Evolutionary conservation across 1,139 yeast genomes (phyloP).

Genomic region (Diutina catenulata): DNA sequence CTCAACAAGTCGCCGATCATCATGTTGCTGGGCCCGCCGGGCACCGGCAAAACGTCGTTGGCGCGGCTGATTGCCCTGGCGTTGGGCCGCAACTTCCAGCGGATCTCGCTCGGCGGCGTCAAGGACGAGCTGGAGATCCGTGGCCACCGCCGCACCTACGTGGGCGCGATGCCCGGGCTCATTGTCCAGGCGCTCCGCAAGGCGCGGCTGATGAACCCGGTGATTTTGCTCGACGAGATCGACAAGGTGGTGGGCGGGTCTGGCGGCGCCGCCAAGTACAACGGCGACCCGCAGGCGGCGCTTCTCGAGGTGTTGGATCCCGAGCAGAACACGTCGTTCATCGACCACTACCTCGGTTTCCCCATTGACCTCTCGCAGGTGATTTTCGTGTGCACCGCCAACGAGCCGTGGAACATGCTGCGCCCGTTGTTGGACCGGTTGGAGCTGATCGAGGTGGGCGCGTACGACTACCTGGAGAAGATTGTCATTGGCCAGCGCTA

Average conservation of each 20-base stretch:
- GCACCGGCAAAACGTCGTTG: conserved; percentile 86
- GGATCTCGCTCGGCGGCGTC: conserved; percentile 81
- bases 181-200: conserved; percentile 70
- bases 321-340: conserved; percentile 70
- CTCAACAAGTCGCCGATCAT: conserved; percentile 59
- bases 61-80: conserved; percentile 83
- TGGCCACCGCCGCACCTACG: conserved; percentile 88
- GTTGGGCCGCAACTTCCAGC: conserved; percentile 66
- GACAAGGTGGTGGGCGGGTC: conserved; percentile 65
- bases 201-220: conserved; percentile 75
- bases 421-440: conserved; percentile 78
- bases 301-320: conserved; percentile 84
- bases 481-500: conserved; percentile 60
- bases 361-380: conserved; percentile 82
- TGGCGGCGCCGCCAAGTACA: conserved; percentile 23
- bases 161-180: conserved; percentile 90
- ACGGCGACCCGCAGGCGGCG: conserved; percentile 92
- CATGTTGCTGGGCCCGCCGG: conserved; percentile 87
- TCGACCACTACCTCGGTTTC: conserved; percentile 80
- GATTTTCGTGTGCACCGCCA: conserved; percentile 84
- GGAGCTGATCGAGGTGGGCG: conserved; percentile 72
- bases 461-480: conserved; percentile 76
- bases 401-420: conserved; percentile 62
- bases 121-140: conserved; percentile 85
- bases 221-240: conserved; percentile 79